phyloP scores from a whole-genome alignment of 495 filamentous ascomycete species.

The Penicillium mononematosum region DNA sequence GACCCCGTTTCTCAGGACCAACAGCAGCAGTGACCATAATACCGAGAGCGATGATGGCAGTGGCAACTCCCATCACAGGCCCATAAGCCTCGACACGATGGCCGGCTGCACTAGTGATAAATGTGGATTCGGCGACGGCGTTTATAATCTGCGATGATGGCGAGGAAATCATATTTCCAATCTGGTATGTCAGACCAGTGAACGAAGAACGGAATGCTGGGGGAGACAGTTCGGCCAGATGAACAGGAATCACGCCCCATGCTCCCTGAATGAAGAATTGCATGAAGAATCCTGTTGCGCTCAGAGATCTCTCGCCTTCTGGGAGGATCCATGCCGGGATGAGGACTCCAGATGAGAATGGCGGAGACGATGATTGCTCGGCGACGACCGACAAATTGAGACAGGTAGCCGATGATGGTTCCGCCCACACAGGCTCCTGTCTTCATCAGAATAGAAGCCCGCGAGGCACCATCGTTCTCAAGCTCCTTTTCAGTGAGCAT shows the following conservation, averaged over 20 bases:
- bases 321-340: constrained; percentile 76
- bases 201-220: constrained; percentile 66
- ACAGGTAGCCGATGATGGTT: constrained; percentile 67
- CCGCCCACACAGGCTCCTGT: constrained; percentile 72
- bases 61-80: constrained; percentile 66
- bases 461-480: constrained; percentile 55
- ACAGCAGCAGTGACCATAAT: constrained; percentile 58
- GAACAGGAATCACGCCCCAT: constrained; percentile 77
- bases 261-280: constrained; percentile 79
- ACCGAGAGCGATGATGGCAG: constrained; percentile 64
- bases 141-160: constrained; percentile 72
- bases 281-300: constrained; percentile 68
- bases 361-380: constrained; percentile 61
- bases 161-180: constrained; percentile 75
- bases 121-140: constrained; percentile 57
- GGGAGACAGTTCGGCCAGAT: constrained; percentile 75
- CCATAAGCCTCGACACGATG: constrained; percentile 63
- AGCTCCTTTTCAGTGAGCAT: constrained; percentile 67
- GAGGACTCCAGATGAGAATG: constrained; percentile 54
- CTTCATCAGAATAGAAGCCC: constrained; percentile 73
- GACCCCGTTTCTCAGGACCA: constrained; percentile 61
- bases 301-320: constrained; percentile 52
- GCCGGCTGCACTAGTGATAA: constrained; percentile 46
- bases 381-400: constrained; percentile 69
- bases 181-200: constrained; percentile 59